Base-by-base conservation (phyloP, 306 rosid species). In the Rosa rugosa region DNA sequence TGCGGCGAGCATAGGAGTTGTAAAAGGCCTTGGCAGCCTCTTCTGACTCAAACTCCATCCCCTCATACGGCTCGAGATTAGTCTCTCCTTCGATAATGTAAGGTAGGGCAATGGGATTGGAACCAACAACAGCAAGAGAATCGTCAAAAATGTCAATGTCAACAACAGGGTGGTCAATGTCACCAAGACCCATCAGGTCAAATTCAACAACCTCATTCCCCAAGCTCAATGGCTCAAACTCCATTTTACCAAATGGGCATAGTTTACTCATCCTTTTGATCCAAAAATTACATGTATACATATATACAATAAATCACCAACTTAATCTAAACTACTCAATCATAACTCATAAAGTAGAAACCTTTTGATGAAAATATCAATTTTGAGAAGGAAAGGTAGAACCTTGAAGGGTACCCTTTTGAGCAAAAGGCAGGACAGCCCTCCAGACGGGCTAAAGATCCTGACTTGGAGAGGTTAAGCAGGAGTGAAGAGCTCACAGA, bases 21-120 rank as follows among this genome's bases (percentile, higher is more conserved):
- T 76, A 84, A 68, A 84, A 84, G 56, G 89, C 85, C 88, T 88
- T 88, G 40, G 88, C 79, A 75, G 88, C 91, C 83, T 88, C 91
- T 81, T 88, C 89, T 3, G 89, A 88, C 76, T 88, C 88, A 66
- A 88, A 88, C 6, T 84, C 85, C 89, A 88, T 84, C 14, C 88
- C 89, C 50, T 74, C 82, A 68, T 44, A 84, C 27, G 89, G 91
- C 77, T 88, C 86, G 6, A 84, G 81, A 69, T 66, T 57, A 12
- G 73, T 77, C 69, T 85, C 89, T 60, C 71, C 86, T 59, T 79
- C 83, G 67, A 76, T 73, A 38, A 81, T 81, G 62, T 56, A 54
- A 74, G 82, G 69, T 5, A 77, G 75, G 56, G 4, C 45, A 51
- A n/a, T 22, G 11, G 53, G 72, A 73, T 36, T 74, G 11, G 38